Evolutionary conservation across 2,329 filamentous ascomycete species (phyloP), one percentile per base, ranked within the genome.

Genomic region (Thelonectria blattea): DNA sequence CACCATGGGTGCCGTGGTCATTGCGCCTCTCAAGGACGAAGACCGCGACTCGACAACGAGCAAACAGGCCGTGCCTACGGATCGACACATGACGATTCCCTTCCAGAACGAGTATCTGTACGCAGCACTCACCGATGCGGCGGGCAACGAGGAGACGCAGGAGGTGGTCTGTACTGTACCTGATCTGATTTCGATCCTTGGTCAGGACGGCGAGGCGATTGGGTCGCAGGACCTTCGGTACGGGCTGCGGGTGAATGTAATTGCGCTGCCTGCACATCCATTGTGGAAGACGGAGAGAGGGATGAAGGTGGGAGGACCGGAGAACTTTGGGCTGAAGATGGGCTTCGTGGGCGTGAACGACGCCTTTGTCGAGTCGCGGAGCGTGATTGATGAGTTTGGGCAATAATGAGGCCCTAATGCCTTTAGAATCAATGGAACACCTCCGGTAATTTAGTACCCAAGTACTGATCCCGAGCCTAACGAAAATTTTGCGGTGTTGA

Each of bases 221-320:
- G 81, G 81, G 0, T 80, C 81, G 1, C 78, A 80, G 14, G 81
- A 84, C 22, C 71, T 83, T 30, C 75, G 82, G 10, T 85, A 84
- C 55, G 83, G 83, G 0, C 64, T 85, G 3, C 73, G 77, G 4
- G 82, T 85, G 0, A 79, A 71, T 32, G 82, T 85, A 1, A 79
- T 85, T 59, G 82, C 76, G 0, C 71, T 85, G 32, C 75, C 81
- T 2, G 79, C 80, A 1, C 80, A 82, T 58, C 80, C 81, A 0
- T 64, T 83, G 11, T 85, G 83, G 83, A 82, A 73, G 66, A 76
- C 72, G 1, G 72, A 73, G 3, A 67, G 68, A 52, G 76, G 71
- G 0, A 70, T 77, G 55, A 71, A 72, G 20, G 66, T 76, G 1
- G 75, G 75, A 1, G 75, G 75, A 0, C 75, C 75, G 0, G 67